These are phyloP conservation scores for Vitis hybrid DNA, from an alignment of 177 flowering plant species.

Conservation along the genomic window DNA sequence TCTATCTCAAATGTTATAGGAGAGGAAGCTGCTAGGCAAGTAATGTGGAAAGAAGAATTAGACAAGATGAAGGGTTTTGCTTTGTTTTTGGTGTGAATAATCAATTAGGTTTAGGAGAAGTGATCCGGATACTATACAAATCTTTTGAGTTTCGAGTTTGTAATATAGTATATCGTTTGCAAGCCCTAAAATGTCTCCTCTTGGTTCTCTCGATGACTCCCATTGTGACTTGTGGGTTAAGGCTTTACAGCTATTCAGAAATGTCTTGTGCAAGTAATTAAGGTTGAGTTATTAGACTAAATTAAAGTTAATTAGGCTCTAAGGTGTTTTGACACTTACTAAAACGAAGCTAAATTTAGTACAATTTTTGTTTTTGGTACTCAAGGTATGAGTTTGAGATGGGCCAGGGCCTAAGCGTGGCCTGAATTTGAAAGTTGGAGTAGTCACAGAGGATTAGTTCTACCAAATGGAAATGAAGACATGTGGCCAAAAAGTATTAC, in stretches of 20 bases:
- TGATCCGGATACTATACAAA: neutral
- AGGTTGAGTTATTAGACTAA: no score
- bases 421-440: no score
- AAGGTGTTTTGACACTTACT: no score
- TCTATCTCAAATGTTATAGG: neutral
- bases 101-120: conserved; percentile 1
- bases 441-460: no score
- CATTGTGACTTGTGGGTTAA: neutral
- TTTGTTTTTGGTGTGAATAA: neutral
- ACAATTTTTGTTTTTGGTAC: no score
- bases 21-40: conserved; percentile 4
- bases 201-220: neutral
- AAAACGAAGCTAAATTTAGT: no score
- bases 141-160: neutral
- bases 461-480: no score
- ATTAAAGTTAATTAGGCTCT: no score
- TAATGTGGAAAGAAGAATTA: conserved; percentile 14
- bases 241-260: neutral
- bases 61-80: conserved; percentile 22
- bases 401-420: no score
- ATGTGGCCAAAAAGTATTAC: no score
- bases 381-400: no score
- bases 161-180: neutral
- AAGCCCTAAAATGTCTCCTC: neutral
- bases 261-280: no score